These are phyloP conservation scores for Salinomyces thailandicus DNA, from an alignment of 2,329 filamentous ascomycete genomes.

Conservation along the genomic window DNA sequence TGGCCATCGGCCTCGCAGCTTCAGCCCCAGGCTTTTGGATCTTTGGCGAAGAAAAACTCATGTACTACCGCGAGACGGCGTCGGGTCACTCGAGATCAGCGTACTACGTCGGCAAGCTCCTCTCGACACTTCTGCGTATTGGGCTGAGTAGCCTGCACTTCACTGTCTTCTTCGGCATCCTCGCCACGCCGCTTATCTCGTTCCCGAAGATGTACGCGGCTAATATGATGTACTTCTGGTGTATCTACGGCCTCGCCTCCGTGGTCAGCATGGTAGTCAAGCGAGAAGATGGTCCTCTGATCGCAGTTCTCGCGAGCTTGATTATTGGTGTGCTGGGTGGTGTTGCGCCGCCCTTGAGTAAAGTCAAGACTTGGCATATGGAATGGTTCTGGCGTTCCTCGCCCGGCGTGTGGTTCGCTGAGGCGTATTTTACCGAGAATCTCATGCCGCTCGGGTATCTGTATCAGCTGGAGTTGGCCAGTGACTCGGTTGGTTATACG, in stretches of 20 bases:
- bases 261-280: conserved; percentile 44
- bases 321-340: conserved; percentile 47
- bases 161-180: conserved; percentile 40
- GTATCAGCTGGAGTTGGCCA: conserved; percentile 41
- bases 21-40: conserved; percentile 46
- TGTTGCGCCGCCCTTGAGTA: conserved; percentile 41
- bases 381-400: conserved; percentile 45
- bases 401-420: conserved; percentile 47
- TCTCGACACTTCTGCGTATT: conserved; percentile 44
- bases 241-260: conserved; percentile 47
- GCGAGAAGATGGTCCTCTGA: conserved; percentile 46
- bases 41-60: conserved; percentile 47
- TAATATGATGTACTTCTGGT: conserved; percentile 49
- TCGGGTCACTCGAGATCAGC: conserved; percentile 46
- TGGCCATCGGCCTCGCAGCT: conserved; percentile 47
- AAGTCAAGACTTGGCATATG: conserved; percentile 43
- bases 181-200: conserved; percentile 41
- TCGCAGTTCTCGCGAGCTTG: conserved; percentile 45
- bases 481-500: conserved; percentile 35
- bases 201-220: conserved; percentile 40
- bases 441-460: conserved; percentile 41
- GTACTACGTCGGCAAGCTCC: conserved; percentile 47
- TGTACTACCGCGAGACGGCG: conserved; percentile 46
- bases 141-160: conserved; percentile 45
- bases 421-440: conserved; percentile 46